Evolutionary conservation across 148 eudicot species (phyloP), one percentile per base, ranked within the genome.

Genomic region (Cornus kousa): DNA sequence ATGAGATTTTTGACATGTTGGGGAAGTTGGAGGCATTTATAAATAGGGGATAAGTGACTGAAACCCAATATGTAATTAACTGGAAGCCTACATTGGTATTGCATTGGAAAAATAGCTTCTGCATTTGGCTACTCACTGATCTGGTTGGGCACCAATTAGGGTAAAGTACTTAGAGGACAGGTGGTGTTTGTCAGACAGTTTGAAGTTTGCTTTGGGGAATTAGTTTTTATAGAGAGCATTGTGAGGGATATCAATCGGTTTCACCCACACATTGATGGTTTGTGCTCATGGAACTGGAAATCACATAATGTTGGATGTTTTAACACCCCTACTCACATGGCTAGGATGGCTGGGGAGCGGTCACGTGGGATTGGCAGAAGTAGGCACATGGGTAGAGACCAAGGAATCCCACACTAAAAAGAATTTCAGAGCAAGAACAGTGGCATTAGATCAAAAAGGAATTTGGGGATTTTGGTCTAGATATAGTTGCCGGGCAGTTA

Each of bases 91-190:
- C 79, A 82, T 85, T 87, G 89, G 87, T 60, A 74, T 77, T 86
- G 79, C 79, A 87, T 88, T 76, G 85, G 87, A 72, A 88, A 79
- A 83, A 80, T 89, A 74, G 88, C 89, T 46, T 84, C 87, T 75
- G 86, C 85, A 60, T 89, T 87, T 62, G 88, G 74, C 71, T 86
- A 67, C 84, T 84, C 28, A 71, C 70, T 55, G 78, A 84, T 67
- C 85, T 83, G 77, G 17, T 70, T 19, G 83, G 22, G 80, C 84
- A 73, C 83, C 87, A 0, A 80, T 89, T 50, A 71, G 86, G 77
- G 83, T 87, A 66, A 87, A 81, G 74, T 84, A 85, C 80, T 81
- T 81, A 80, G 50, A 80, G 89, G 78, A 85, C 84, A 71, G 79
- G 87, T 71, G 84, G 80, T 67, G 83, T 87, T 66, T 88, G 88